These are phyloP conservation scores for Geotrichum armillariae DNA, from an alignment of 1,139 yeast genomes.

Conservation along the genomic window DNA sequence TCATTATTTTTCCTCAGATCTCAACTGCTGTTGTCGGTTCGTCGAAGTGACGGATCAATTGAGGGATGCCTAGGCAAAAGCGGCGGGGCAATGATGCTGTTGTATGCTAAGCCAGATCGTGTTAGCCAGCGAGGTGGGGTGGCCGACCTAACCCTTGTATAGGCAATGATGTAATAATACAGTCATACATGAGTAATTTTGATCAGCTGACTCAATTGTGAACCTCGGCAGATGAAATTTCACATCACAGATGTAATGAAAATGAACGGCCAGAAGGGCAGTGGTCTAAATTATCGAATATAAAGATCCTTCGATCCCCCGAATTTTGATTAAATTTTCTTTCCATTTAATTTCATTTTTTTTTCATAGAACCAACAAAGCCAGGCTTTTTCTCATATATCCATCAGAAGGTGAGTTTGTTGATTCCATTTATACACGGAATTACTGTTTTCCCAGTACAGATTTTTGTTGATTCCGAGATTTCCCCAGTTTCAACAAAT, in stretches of 20 bases:
- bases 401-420: background rate
- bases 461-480: background rate
- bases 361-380: too few relatives aligned
- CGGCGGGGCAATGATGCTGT: slow-evolving; percentile 2
- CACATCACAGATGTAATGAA: too few relatives aligned
- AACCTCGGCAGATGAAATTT: too few relatives aligned
- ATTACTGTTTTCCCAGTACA: background rate
- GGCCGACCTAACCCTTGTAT: slow-evolving; percentile 12
- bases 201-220: too few relatives aligned
- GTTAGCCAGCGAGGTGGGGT: slow-evolving; percentile 11
- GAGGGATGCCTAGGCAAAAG: slow-evolving; percentile 14
- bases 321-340: too few relatives aligned
- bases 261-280: too few relatives aligned
- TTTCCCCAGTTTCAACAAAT: background rate
- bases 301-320: too few relatives aligned
- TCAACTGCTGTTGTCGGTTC: slow-evolving; percentile 14
- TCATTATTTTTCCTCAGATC: background rate
- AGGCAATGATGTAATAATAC: background rate
- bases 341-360: too few relatives aligned
- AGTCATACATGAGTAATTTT: background rate
- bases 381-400: too few relatives aligned
- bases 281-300: too few relatives aligned
- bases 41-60: slow-evolving; percentile 11
- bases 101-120: slow-evolving; percentile 5
- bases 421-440: background rate